phyloP scores from a whole-genome alignment of 805 yeast genomes.

The Wickerhamiella dianesei region DNA sequence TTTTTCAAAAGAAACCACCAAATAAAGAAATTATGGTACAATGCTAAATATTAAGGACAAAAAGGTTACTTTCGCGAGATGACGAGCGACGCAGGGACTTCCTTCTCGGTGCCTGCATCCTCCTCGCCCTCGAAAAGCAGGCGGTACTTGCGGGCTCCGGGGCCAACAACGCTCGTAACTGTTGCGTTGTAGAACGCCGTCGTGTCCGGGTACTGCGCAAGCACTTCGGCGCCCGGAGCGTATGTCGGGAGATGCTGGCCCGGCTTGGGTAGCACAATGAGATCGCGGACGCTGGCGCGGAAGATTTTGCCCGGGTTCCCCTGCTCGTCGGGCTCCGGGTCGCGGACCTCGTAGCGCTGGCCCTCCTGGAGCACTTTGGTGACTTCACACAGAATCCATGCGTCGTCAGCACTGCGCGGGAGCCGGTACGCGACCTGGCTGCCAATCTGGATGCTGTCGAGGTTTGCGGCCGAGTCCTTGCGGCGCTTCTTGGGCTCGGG shows the following conservation, averaged over 20 bases:
- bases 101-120: conserved; percentile 89
- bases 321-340: conserved; percentile 93
- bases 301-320: conserved; percentile 78
- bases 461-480: neutral
- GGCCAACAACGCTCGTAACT: conserved; percentile 39
- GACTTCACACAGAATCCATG: conserved; percentile 95
- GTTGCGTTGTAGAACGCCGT: conserved; percentile 94
- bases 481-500: conserved; percentile 1
- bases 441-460: conserved; percentile 35
- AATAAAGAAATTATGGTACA: conserved; percentile 15
- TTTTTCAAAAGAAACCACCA: no score
- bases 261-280: conserved; percentile 45
- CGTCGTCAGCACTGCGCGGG: conserved; percentile 54
- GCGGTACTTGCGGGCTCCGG: conserved; percentile 11
- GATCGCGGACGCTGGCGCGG: conserved; percentile 70
- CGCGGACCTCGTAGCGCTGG: conserved; percentile 72
- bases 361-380: conserved; percentile 66
- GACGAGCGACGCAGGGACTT: conserved; percentile 73
- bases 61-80: conserved; percentile 22
- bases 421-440: conserved; percentile 83
- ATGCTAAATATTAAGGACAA: neutral
- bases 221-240: conserved; percentile 65
- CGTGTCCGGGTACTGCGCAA: conserved; percentile 94
- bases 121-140: conserved; percentile 92
- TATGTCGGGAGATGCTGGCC: conserved; percentile 35